phyloP scores from a whole-genome alignment of 2,329 filamentous ascomycete genomes.

The Dryadomyces quercivorus region DNA sequence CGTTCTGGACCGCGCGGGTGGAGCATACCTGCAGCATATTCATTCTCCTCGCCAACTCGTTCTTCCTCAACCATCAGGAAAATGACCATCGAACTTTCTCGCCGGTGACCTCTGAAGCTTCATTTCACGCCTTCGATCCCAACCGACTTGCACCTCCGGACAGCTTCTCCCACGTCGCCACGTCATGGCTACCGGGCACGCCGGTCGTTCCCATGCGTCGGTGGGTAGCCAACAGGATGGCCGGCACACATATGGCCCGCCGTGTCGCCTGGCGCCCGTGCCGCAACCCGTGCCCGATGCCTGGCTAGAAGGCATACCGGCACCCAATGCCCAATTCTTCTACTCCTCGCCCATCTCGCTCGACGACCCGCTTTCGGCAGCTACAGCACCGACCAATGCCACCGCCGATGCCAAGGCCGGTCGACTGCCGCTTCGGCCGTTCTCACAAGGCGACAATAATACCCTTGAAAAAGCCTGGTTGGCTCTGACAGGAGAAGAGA shows the following conservation, averaged over 20 bases:
- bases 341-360: slow-evolving; percentile 73
- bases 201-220: background rate
- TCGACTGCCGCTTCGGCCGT: slow-evolving; percentile 59
- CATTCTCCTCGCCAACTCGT: background rate
- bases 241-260: slow-evolving; percentile 45
- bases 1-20: too few relatives aligned
- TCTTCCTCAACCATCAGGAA: background rate
- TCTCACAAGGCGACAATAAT: slow-evolving; percentile 66
- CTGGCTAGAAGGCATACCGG: slow-evolving; percentile 38
- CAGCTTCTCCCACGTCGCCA: background rate
- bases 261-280: slow-evolving; percentile 43
- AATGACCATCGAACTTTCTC: background rate
- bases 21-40: background rate
- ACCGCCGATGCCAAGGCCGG: slow-evolving; percentile 13
- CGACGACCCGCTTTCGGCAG: slow-evolving; percentile 72
- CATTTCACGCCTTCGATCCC: background rate
- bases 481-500: slow-evolving; percentile 37
- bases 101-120: background rate
- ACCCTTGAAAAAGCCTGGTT: slow-evolving; percentile 71
- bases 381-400: slow-evolving; percentile 22
- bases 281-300: slow-evolving; percentile 22
- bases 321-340: slow-evolving; percentile 64
- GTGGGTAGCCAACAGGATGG: background rate
- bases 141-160: background rate
- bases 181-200: background rate